Evolutionary conservation across 306 rosid species (phyloP).

Genomic region (Herpetospermum pedunculosum): DNA sequence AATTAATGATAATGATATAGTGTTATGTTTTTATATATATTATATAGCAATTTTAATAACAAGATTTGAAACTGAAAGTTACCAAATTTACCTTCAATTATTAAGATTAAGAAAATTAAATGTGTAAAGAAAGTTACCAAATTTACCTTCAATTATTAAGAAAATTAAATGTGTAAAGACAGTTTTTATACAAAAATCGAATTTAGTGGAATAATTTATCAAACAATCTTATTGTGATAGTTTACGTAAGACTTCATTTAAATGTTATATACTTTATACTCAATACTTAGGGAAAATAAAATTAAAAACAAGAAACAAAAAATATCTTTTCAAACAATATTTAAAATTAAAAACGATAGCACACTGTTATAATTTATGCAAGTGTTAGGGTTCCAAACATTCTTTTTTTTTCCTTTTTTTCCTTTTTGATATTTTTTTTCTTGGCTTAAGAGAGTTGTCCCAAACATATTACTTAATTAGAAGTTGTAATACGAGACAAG

Average conservation of each 20-base stretch:
- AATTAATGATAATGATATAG: too few relatives aligned
- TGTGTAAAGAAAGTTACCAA: neutral
- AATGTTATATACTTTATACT: neutral
- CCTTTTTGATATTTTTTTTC: neutral
- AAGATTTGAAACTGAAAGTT: too few relatives aligned
- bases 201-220: neutral
- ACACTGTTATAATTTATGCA: neutral
- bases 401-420: neutral
- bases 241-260: neutral
- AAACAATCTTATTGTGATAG: neutral
- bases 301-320: neutral
- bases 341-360: neutral
- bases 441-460: neutral
- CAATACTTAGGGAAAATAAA: neutral
- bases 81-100: too few relatives aligned
- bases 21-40: too few relatives aligned
- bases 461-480: neutral
- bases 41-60: too few relatives aligned
- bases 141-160: neutral
- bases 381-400: neutral
- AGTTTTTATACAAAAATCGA: neutral
- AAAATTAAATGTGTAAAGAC: neutral
- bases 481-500: neutral
- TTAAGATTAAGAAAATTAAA: too few relatives aligned
- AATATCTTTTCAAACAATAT: neutral